Evolutionary conservation across 495 filamentous ascomycete genomes (phyloP).

Genomic region (Aspergillus bridgeri): DNA sequence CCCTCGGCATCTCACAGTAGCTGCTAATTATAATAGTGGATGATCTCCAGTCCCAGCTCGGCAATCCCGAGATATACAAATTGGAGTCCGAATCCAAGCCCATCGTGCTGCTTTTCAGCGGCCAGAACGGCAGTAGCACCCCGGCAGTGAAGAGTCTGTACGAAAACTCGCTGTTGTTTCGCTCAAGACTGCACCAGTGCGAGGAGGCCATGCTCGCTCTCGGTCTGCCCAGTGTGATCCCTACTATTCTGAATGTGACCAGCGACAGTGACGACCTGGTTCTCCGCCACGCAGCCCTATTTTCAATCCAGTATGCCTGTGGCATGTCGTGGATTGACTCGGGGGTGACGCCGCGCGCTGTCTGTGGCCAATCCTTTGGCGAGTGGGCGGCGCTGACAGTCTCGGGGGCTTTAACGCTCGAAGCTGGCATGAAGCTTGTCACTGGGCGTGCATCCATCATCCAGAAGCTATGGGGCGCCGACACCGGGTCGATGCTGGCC

Average conservation of each 20-base stretch:
- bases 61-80: background rate
- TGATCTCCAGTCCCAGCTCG: background rate
- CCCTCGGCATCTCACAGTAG: background rate
- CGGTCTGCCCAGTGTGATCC: slow-evolving; percentile 36
- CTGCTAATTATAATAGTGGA: background rate
- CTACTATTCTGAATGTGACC: slow-evolving; percentile 38
- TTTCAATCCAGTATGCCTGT: slow-evolving; percentile 10
- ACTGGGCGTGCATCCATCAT: background rate
- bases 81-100: background rate
- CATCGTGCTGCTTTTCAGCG: background rate
- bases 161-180: background rate
- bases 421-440: background rate
- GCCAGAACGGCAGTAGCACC: background rate
- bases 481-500: background rate
- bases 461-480: background rate
- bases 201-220: slow-evolving; percentile 4
- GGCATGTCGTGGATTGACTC: slow-evolving; percentile 6
- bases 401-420: background rate
- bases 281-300: slow-evolving; percentile 28
- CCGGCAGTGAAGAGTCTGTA: background rate
- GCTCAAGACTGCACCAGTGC: background rate
- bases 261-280: slow-evolving; percentile 32
- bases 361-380: background rate
- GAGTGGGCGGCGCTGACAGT: background rate
- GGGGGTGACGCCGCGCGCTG: background rate